Percentiles rank a stretch among this genome's conserved stretches.
These are phyloP conservation scores for Penicillium expansum DNA, from an alignment of 2,329 filamentous ascomycete genomes.

Conservation along the genomic window DNA sequence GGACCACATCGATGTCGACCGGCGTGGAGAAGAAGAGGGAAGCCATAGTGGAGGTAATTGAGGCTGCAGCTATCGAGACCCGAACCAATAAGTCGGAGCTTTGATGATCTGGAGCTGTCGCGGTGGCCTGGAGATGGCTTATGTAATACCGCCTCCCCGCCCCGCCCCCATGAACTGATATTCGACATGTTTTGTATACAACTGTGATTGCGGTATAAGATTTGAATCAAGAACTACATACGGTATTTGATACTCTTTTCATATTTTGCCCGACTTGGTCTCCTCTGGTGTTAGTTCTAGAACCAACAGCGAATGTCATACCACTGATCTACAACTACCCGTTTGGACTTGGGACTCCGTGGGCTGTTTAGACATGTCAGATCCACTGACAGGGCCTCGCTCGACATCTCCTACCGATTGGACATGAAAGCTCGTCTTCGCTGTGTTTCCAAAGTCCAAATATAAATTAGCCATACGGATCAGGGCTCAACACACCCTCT, in stretches of 20 bases:
- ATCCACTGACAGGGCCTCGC: not conserved
- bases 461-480: not conserved
- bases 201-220: not conserved
- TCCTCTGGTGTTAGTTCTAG: not conserved
- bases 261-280: not conserved
- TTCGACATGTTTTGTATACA: not conserved
- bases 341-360: not conserved
- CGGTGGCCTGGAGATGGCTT: conserved; percentile 19
- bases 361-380: not conserved
- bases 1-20: conserved; percentile 97
- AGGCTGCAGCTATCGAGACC: conserved; percentile 2
- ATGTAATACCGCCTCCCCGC: conserved; percentile 7
- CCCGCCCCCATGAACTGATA: not conserved
- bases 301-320: not conserved
- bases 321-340: not conserved
- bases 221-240: too few species aligned
- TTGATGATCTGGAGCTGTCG: conserved; percentile 22
- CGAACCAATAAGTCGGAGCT: conserved; percentile 12
- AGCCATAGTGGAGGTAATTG: conserved; percentile 62
- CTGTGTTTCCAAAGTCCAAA: not conserved
- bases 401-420: conserved; percentile 1
- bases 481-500: not conserved
- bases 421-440: not conserved
- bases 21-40: conserved; percentile 99
- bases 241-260: not conserved